Percentiles rank a stretch among this genome's conserved stretches.
These are phyloP conservation scores for Acanthamoeba triangularis DNA, from an alignment of 208 protist species.

Conservation along the genomic window DNA sequence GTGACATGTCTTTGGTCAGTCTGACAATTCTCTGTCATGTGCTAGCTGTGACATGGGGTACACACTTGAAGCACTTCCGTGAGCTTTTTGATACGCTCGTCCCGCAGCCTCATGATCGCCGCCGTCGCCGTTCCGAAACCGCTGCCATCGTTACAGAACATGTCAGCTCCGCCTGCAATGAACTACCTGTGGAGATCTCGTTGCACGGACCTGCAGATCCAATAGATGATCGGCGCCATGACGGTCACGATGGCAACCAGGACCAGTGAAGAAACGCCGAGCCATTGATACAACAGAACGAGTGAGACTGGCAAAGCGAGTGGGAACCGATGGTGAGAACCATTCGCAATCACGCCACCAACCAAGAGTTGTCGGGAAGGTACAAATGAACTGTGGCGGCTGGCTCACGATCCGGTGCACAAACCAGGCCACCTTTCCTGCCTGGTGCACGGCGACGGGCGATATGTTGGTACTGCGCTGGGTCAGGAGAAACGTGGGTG, in stretches of 20 bases:
- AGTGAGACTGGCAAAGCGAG: background rate
- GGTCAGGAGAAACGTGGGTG: background rate
- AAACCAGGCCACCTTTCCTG: background rate
- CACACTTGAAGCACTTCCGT: slow-evolving; percentile 5
- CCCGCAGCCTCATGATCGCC: background rate
- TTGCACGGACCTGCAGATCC: background rate
- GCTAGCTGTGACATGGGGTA: background rate
- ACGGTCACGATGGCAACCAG: background rate
- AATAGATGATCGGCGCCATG: background rate
- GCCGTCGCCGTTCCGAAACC: background rate
- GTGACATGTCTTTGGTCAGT: background rate
- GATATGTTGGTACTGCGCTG: background rate
- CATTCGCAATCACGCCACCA: background rate
- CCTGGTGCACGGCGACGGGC: background rate
- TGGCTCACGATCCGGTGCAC: background rate
- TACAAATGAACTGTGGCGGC: slow-evolving; percentile 25
- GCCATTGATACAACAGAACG: background rate
- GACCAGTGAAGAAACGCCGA: background rate
- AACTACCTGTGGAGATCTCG: background rate
- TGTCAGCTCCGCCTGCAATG: background rate
- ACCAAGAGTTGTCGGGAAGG: background rate
- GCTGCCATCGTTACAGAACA: background rate
- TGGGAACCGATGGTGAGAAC: background rate
- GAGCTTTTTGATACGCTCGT: slow-evolving; percentile 57
- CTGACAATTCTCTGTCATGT: background rate